Base-by-base conservation (phyloP, 1,284 basidiomycete species). In the Lentinus polychrous region DNA sequence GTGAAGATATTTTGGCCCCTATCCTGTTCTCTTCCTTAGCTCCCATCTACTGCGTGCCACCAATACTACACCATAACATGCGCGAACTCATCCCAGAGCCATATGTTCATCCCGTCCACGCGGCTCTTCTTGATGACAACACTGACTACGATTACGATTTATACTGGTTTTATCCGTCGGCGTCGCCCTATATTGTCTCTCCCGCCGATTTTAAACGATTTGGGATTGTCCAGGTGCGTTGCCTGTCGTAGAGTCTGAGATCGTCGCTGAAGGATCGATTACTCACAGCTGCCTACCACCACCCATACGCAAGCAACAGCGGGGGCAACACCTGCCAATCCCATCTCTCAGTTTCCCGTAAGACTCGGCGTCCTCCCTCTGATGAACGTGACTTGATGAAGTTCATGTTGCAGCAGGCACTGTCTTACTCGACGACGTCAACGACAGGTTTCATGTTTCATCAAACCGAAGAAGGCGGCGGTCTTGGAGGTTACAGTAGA, bases 141-240 rank as follows among this genome's bases (percentile, higher is more conserved):
- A n/a, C n/a, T n/a, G 49, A 50, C 31, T 50, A 50, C 49, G 49
- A 50, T 44, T 42, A 42, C 40, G 40, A 42, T 20, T 11, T 42
- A n/a, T 50, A 46, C 38, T 20, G 22, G 31, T 46, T 41, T 20
- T 46, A 38, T 31, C 44, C 35, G 4, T 50, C 49, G 17, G n/a
- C 14, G 14, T 46, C 43, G 18, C 48, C 49, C 34, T 27, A 37
- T 15, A 20, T 45, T 20, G 31, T 42, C 12, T 40, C 32, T 6
- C 2, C 46, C 3, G 17, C 10, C 7, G 7, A 33, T 35, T 11
- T 33, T 20, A 24, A 39, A 20, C 7, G 11, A 3, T 31, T 34
- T 31, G 46, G 34, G 11, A 2, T 17, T 12, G 18, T 40, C 14
- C 38, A 24, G 39, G 40, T 42, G 11, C 39, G 39, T 35, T 10